phyloP scores from a whole-genome alignment of 2,329 filamentous ascomycete genomes.

The Hymenoscyphus occultus region DNA sequence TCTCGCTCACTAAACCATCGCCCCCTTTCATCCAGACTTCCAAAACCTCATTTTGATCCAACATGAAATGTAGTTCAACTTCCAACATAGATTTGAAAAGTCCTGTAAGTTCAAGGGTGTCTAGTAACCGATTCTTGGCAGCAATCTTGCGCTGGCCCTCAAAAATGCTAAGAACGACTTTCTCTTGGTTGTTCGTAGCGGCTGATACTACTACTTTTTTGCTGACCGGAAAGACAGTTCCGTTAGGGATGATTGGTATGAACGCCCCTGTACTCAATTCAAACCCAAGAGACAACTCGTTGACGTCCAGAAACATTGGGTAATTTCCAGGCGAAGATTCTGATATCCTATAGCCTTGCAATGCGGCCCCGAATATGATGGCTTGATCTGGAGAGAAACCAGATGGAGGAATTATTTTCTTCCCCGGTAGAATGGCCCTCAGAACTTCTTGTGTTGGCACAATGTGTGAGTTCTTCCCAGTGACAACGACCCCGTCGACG shows the following conservation, averaged over 20 bases:
- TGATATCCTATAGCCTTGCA: constrained; percentile 6
- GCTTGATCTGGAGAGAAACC: constrained; percentile 10
- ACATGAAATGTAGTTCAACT: constrained; percentile 21
- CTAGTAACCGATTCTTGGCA: constrained; percentile 67
- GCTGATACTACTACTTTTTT: constrained; percentile 51
- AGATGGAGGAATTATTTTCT: neutral
- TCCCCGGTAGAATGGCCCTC: constrained; percentile 13
- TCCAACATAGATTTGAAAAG: constrained; percentile 44
- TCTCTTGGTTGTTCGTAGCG: constrained; percentile 50
- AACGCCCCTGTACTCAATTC: constrained; percentile 13
- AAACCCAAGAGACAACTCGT: constrained; percentile 12
- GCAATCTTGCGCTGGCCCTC: constrained; percentile 71
- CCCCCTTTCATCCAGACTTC: constrained; percentile 6
- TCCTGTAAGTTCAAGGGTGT: constrained; percentile 64
- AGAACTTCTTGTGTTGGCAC: constrained; percentile 10
- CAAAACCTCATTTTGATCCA: constrained; percentile 24
- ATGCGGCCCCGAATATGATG: constrained; percentile 6
- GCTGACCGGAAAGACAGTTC: constrained; percentile 13
- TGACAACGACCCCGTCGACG: constrained; percentile 19
- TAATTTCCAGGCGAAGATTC: neutral
- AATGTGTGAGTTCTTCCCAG: constrained; percentile 12
- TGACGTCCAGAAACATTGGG: neutral
- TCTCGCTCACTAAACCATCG: neutral
- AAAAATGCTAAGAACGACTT: constrained; percentile 63
- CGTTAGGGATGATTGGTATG: constrained; percentile 9